A percentile compares a stretch with the other conserved stretches of the same genome.
Conservation (phyloP, 306 rosid genomes). For the Prosopis cineraria region DNA sequence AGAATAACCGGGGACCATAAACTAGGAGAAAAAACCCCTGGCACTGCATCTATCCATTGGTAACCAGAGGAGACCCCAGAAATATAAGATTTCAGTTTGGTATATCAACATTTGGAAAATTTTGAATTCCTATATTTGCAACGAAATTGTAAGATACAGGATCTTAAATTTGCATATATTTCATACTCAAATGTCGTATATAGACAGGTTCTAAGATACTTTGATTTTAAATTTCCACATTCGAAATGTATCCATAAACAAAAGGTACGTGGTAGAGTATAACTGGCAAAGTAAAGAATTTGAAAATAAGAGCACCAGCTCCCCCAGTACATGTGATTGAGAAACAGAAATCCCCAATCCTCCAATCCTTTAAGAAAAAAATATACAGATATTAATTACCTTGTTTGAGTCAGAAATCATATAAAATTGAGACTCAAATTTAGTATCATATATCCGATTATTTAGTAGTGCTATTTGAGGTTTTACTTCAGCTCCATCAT, state of each 20-base stretch:
- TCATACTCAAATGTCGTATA: background rate
- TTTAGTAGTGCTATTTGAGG: slow-evolving; percentile 85
- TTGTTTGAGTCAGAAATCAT: slow-evolving; percentile 87
- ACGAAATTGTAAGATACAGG: background rate
- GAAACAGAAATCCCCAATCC: slow-evolving; percentile 21
- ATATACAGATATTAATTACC: slow-evolving; percentile 48
- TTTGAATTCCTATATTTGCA: background rate
- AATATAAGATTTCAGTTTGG: background rate
- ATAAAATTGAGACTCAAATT: slow-evolving; percentile 94
- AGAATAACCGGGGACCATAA: background rate
- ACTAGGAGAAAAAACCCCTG: background rate
- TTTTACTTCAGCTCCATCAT: slow-evolving; percentile 84
- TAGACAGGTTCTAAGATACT: background rate
- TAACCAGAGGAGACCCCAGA: slow-evolving; percentile 16
- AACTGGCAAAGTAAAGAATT: slow-evolving; percentile 31
- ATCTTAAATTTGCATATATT: background rate
- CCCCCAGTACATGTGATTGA: slow-evolving; percentile 8
- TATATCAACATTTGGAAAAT: background rate
- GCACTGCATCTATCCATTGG: slow-evolving; percentile 7
- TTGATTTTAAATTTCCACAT: background rate
- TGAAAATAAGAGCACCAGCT: slow-evolving; percentile 5
- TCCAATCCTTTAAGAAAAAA: background rate
- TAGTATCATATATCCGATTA: slow-evolving; percentile 80
- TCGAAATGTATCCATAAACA: background rate
- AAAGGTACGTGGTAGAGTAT: slow-evolving; percentile 5